Conservation (phyloP, 2,329 filamentous ascomycete species). For the Stachybotrys echinatus region DNA sequence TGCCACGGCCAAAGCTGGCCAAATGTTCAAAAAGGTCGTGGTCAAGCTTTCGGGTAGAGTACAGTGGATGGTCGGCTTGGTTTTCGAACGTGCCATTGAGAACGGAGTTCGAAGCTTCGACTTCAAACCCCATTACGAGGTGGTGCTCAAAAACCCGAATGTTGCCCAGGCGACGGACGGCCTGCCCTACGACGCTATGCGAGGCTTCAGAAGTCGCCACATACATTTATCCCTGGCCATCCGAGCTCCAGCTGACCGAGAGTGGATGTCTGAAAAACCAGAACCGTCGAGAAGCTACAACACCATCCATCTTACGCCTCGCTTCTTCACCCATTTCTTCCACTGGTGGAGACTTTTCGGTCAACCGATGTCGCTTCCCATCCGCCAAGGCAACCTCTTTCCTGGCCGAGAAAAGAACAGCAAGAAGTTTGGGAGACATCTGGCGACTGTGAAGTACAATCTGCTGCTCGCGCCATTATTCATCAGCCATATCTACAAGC, state of each 20-base stretch:
- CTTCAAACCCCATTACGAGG: slow-evolving; percentile 88
- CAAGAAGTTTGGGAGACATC: slow-evolving; percentile 95
- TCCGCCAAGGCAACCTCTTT: slow-evolving; percentile 88
- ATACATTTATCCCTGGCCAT: slow-evolving; percentile 94
- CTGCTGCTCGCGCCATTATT: slow-evolving; percentile 87
- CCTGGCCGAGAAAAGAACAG: slow-evolving; percentile 91
- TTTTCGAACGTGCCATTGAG: slow-evolving; percentile 81
- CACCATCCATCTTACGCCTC: slow-evolving; percentile 86
- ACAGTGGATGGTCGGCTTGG: slow-evolving; percentile 82
- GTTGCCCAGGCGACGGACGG: slow-evolving; percentile 57
- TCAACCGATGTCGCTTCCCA: slow-evolving; percentile 87
- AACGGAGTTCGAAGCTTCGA: slow-evolving; percentile 72
- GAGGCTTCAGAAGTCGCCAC: slow-evolving; percentile 92
- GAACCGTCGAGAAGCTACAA: slow-evolving; percentile 89
- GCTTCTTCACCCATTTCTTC: slow-evolving; percentile 98
- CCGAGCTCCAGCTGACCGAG: slow-evolving; percentile 76
- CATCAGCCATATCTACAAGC: slow-evolving; percentile 96
- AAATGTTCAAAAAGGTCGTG: slow-evolving; percentile 95
- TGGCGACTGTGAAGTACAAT: slow-evolving; percentile 99
- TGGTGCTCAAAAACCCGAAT: slow-evolving; percentile 76
- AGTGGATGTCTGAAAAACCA: slow-evolving; percentile 74
- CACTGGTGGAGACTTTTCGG: slow-evolving; percentile 97
- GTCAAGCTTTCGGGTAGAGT: slow-evolving; percentile 99
- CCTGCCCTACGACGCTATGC: slow-evolving; percentile 80
- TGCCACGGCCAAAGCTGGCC: slow-evolving; percentile 63